phyloP scores from a whole-genome alignment of 192 early-diverging fungal genomes.

The Coemansia sp. region DNA sequence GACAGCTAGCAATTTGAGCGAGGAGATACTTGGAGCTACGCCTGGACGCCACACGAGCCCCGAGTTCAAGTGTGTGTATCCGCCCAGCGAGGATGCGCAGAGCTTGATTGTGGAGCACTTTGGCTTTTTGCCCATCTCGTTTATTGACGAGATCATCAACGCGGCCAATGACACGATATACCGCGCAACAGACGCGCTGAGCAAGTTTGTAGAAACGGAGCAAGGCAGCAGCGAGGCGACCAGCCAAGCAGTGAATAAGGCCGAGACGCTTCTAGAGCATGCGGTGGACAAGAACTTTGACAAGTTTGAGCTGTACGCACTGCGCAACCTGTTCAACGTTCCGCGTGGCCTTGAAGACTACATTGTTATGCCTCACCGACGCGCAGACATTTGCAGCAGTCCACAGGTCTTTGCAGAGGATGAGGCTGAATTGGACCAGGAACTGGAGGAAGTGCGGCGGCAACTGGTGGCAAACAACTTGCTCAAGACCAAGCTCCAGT shows the following conservation, averaged over 20 bases:
- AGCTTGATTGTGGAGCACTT: slow-evolving; percentile 74
- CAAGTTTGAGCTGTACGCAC: slow-evolving; percentile 75
- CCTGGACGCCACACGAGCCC: slow-evolving; percentile 37
- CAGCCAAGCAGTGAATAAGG: slow-evolving; percentile 66
- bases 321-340: slow-evolving; percentile 75
- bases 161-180: slow-evolving; percentile 75
- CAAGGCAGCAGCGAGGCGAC: slow-evolving; percentile 55
- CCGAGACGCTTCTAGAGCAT: slow-evolving; percentile 77
- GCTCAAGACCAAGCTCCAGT: slow-evolving; percentile 29
- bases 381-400: slow-evolving; percentile 12
- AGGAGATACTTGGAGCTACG: slow-evolving; percentile 42
- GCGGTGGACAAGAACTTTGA: slow-evolving; percentile 84
- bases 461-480: slow-evolving; percentile 43
- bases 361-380: slow-evolving; percentile 45
- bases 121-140: slow-evolving; percentile 77
- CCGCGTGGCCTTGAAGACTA: slow-evolving; percentile 56
- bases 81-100: slow-evolving; percentile 48
- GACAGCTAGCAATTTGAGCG: slow-evolving; percentile 13
- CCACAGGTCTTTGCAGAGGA: slow-evolving; percentile 34
- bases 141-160: slow-evolving; percentile 83
- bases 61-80: slow-evolving; percentile 48
- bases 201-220: slow-evolving; percentile 68
- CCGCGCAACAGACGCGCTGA: slow-evolving; percentile 67
- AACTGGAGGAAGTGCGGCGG: slow-evolving; percentile 38
- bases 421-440: slow-evolving; percentile 42